Evolutionary conservation across 129 eudicot genomes (phyloP), one percentile per base, ranked within the genome.

Genomic region (Cynara cardunculus): DNA sequence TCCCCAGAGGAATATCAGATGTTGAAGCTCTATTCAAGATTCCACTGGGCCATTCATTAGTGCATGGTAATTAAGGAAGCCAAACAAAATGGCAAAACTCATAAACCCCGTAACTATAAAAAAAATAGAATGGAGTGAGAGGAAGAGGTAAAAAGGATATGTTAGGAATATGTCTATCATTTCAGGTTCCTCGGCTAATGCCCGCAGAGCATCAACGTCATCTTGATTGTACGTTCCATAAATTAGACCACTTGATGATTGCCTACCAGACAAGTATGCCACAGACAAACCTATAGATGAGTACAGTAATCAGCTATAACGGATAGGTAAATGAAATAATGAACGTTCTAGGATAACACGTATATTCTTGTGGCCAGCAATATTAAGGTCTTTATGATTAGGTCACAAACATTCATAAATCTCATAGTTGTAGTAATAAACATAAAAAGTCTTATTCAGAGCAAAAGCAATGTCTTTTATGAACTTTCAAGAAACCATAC

Each of bases 31-130:
- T 84, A 79, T 92, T 87, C 66, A 88, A 87, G 65, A 96, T 86
- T 64, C 97, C 97, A 79, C 77, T 79, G 59, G 99, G 99, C 99
- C 99, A 95, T 76, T 95, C 99, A 74, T 95, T 95, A 90, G 99
- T 95, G 70, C 78, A 76, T 25, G 78, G 32, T 75, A 75, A 82
- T 89, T 79, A 95, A 90, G 97, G 91, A 87, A 88, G 21, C 3
- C 2, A 75, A 82, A 24, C 12, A 35, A 67, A 12, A 56, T 53
- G 18, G 53, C 19, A 73, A 16, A 16, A 9, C 9, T 72, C 49
- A 70, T 11, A 12, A 41, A n/a, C 22, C 46, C 19, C 3, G 3
- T 19, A 66, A 49, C 67, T 28, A n/a, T 9, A 30, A 66, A 28
- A 7, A 30, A 24, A 14, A 65, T 2, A 30, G 65, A 53, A 30